These are phyloP conservation scores for Rhodamnia argentea DNA, from an alignment of 345 rosid species.

Conservation along the genomic window DNA sequence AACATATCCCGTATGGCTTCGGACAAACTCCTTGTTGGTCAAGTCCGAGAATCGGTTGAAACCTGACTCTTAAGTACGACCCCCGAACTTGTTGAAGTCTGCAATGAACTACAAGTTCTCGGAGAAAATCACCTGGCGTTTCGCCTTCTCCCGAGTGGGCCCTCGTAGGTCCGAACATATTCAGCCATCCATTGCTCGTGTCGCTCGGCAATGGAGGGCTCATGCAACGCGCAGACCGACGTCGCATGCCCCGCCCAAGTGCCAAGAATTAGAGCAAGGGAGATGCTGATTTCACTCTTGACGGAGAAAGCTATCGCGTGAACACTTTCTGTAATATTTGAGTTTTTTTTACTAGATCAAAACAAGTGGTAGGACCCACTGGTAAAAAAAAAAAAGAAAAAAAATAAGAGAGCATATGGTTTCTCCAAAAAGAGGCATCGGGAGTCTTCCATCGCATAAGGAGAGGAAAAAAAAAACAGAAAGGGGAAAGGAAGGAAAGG, in stretches of 20 bases:
- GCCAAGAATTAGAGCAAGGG: not conserved
- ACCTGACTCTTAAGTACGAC: conserved; percentile 13
- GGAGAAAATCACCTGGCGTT: conserved; percentile 16
- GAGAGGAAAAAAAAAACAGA: too few species aligned
- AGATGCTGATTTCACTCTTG: not conserved
- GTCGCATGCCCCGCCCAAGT: not conserved
- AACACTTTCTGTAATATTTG: too few species aligned
- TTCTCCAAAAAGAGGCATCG: too few species aligned
- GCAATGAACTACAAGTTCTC: conserved; percentile 16
- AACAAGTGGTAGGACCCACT: too few species aligned
- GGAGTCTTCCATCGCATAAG: too few species aligned
- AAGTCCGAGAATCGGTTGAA: conserved; percentile 19
- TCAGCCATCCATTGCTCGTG: not conserved
- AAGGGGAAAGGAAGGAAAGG: too few species aligned
- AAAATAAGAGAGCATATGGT: too few species aligned
- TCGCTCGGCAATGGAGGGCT: not conserved
- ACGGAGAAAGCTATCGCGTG: not conserved
- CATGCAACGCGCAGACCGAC: not conserved
- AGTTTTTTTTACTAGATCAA: too few species aligned
- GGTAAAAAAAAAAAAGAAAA: too few species aligned
- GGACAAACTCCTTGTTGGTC: conserved; percentile 17
- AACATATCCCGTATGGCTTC: not conserved
- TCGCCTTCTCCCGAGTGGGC: conserved; percentile 11
- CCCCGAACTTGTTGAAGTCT: conserved; percentile 4
- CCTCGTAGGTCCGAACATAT: conserved; percentile 1